A percentile compares a stretch with the other conserved stretches of the same genome.
phyloP scores from a whole-genome alignment of 345 rosid genomes.

The Luvunga scandens region DNA sequence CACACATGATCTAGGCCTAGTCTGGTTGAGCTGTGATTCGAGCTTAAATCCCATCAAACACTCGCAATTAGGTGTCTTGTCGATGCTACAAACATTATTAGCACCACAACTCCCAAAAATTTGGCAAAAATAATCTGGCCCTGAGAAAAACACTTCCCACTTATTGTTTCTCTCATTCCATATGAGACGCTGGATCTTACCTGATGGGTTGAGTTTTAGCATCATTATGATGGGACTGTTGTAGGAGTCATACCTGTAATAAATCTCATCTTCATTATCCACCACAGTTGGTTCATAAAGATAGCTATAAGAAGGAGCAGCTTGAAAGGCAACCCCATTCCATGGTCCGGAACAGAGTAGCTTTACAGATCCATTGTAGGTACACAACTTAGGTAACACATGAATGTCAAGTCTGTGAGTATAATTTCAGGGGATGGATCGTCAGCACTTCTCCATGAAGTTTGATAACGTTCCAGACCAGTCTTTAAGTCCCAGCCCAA shows the following conservation, averaged over 20 bases:
- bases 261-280: no score
- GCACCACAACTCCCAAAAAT: slow-evolving; percentile 28
- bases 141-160: background rate
- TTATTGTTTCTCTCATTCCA: slow-evolving; percentile 13
- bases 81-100: slow-evolving; percentile 16
- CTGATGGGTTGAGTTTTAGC: slow-evolving; percentile 11
- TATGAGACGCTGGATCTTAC: slow-evolving; percentile 17
- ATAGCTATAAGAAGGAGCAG: no score
- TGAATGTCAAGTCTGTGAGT: background rate
- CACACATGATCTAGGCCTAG: background rate
- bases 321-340: no score
- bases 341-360: no score
- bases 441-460: slow-evolving; percentile 23
- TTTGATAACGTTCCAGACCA: slow-evolving; percentile 16
- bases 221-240: slow-evolving; percentile 13
- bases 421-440: slow-evolving; percentile 25
- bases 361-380: no score
- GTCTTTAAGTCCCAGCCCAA: slow-evolving; percentile 29
- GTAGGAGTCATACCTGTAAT: slow-evolving; percentile 10
- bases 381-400: no score
- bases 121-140: slow-evolving; percentile 33
- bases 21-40: background rate
- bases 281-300: no score
- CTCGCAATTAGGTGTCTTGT: background rate
- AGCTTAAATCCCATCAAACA: slow-evolving; percentile 20